These are phyloP conservation scores for Lecanicillium sp. DNA, from an alignment of 2,329 filamentous ascomycete genomes.

Conservation along the genomic window DNA sequence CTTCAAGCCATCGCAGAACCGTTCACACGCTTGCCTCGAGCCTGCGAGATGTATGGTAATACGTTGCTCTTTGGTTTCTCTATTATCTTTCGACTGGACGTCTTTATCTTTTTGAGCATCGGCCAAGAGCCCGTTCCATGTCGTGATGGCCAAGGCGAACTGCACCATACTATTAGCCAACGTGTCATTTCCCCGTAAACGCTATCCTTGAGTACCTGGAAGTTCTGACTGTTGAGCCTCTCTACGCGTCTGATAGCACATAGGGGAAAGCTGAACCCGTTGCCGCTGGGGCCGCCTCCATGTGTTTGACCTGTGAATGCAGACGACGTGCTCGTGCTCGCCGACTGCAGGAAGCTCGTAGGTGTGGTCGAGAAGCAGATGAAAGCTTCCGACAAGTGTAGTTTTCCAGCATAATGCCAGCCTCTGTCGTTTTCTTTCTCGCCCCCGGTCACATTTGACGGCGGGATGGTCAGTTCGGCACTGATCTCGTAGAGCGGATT, in stretches of 20 bases:
- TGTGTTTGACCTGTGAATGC: slow-evolving; percentile 90
- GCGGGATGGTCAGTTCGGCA: slow-evolving; percentile 85
- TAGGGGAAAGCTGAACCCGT: slow-evolving; percentile 91
- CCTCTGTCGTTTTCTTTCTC: slow-evolving; percentile 67
- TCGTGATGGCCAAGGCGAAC: slow-evolving; percentile 91
- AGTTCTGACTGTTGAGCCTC: slow-evolving; percentile 84
- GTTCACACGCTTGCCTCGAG: slow-evolving; percentile 80
- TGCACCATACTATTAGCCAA: slow-evolving; percentile 24
- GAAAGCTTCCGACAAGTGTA: slow-evolving; percentile 90
- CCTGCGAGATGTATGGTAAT: slow-evolving; percentile 89
- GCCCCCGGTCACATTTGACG: slow-evolving; percentile 61
- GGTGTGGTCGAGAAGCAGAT: slow-evolving; percentile 95
- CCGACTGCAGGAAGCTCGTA: slow-evolving; percentile 75
- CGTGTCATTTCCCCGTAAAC: not conserved
- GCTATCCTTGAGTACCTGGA: slow-evolving; percentile 45
- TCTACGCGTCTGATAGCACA: slow-evolving; percentile 90
- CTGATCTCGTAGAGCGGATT: slow-evolving; percentile 94
- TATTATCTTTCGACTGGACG: slow-evolving; percentile 33
- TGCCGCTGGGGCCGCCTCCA: slow-evolving; percentile 84
- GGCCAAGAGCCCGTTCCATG: slow-evolving; percentile 73
- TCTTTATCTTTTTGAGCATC: slow-evolving; percentile 48
- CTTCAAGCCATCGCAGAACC: slow-evolving; percentile 94
- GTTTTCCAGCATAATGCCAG: slow-evolving; percentile 84
- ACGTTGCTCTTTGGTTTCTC: slow-evolving; percentile 61
- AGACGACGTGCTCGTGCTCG: slow-evolving; percentile 72